A percentile compares a stretch with the other conserved stretches of the same genome.
phyloP scores from a whole-genome alignment of 2,329 filamentous ascomycete genomes.

The Gremmenia infestans region DNA sequence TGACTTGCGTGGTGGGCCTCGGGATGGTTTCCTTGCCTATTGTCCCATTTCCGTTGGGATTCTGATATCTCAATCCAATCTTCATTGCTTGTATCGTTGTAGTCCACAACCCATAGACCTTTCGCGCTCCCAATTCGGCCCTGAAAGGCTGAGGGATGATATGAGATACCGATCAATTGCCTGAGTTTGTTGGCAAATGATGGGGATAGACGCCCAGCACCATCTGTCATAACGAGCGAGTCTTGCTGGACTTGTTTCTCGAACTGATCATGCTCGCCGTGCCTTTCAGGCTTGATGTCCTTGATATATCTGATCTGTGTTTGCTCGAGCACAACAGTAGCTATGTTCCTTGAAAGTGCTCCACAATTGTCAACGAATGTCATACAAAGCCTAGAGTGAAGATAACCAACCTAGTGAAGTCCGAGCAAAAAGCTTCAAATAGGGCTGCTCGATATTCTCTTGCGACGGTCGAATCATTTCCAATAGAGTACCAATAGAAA shows the following conservation, averaged over 20 bases:
- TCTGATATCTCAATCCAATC: slow-evolving; percentile 63
- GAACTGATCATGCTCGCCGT: too few species aligned
- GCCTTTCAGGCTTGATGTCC: slow-evolving; percentile 16
- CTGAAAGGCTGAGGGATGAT: slow-evolving; percentile 61
- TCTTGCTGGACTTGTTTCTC: too few species aligned
- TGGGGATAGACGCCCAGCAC: slow-evolving; percentile 60
- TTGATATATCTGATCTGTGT: slow-evolving; percentile 40
- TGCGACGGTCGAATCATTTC: slow-evolving; percentile 41
- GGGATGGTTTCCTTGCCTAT: slow-evolving; percentile 39
- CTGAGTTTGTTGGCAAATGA: slow-evolving; percentile 51
- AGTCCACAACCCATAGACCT: slow-evolving; percentile 67
- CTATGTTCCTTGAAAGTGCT: slow-evolving; percentile 42
- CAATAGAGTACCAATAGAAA: too few species aligned
- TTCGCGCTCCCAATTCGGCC: slow-evolving; percentile 71
- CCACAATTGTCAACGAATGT: background rate
- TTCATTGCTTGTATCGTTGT: slow-evolving; percentile 40
- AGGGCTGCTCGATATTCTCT: slow-evolving; percentile 41
- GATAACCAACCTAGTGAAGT: slow-evolving; percentile 33
- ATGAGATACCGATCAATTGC: slow-evolving; percentile 42
- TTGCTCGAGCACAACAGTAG: slow-evolving; percentile 38
- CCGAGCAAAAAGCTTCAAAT: slow-evolving; percentile 54
- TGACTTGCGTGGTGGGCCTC: slow-evolving; percentile 38
- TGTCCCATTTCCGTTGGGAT: slow-evolving; percentile 65
- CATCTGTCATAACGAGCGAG: slow-evolving; percentile 56
- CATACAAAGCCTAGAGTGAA: too few species aligned